Conservation (phyloP, 1,139 yeast species). For the Wickerhamomyces sp. region DNA sequence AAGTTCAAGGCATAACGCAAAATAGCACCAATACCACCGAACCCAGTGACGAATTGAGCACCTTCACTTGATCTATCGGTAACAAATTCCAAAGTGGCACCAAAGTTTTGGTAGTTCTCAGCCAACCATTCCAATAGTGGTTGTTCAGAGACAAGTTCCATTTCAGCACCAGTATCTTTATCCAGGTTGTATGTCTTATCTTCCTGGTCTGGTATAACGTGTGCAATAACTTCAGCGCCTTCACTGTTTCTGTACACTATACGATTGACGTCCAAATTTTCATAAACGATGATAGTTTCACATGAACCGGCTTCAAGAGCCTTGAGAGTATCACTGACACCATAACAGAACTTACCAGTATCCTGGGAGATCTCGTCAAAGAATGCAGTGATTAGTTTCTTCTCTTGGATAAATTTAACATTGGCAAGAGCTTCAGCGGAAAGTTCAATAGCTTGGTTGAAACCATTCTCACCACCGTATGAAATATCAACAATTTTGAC, state of each 20-base stretch:
- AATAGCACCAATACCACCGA: constrained; percentile 97
- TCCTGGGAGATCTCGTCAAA: constrained; percentile 97
- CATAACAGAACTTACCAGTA: constrained; percentile 95
- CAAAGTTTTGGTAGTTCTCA: constrained; percentile 87
- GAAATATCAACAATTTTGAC: constrained; percentile 93
- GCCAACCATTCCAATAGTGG: constrained; percentile 95
- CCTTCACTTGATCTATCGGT: constrained; percentile 97
- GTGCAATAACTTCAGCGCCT: constrained; percentile 70
- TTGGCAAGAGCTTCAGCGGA: constrained; percentile 95
- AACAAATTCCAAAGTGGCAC: constrained; percentile 93
- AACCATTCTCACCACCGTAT: constrained; percentile 98
- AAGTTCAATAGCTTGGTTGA: constrained; percentile 96
- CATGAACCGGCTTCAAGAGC: constrained; percentile 96
- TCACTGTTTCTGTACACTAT: constrained; percentile 82
- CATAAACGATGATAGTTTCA: constrained; percentile 87
- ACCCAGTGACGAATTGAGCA: constrained; percentile 95
- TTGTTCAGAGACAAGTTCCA: constrained; percentile 80
- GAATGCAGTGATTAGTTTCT: constrained; percentile 85
- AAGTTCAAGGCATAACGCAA: constrained; percentile 95
- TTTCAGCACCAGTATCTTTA: constrained; percentile 81
- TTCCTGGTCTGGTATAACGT: constrained; percentile 64
- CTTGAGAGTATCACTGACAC: constrained; percentile 92
- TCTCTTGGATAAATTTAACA: constrained; percentile 96
- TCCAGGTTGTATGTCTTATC: constrained; percentile 77
- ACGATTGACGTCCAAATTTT: constrained; percentile 80